Percentiles rank a stretch among this genome's conserved stretches.
Evolutionary conservation across 192 early-diverging fungal species (phyloP).

Genomic region (Backusella luteola): DNA sequence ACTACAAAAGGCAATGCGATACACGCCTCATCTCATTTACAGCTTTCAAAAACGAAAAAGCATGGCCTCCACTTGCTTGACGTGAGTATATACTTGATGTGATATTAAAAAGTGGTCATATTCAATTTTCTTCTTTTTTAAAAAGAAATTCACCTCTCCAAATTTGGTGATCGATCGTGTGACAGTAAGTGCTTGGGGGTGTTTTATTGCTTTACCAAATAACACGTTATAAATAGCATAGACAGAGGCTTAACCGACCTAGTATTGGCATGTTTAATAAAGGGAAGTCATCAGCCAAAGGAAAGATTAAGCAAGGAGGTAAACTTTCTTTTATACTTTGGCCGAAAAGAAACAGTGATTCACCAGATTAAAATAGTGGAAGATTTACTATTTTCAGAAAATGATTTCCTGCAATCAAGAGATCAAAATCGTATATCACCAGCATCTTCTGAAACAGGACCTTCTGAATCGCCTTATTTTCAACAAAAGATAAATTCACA

Average conservation of each 20-base stretch:
- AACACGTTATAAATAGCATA: background rate
- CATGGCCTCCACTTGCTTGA: background rate
- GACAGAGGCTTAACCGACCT: background rate
- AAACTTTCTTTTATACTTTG: background rate
- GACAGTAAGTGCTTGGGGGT: background rate
- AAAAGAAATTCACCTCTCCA: constrained; percentile 10
- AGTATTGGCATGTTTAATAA: constrained; percentile 19
- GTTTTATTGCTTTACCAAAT: background rate
- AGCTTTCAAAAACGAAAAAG: background rate
- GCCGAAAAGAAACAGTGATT: background rate
- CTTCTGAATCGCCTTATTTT: background rate
- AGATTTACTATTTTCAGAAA: constrained; percentile 12
- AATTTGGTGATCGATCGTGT: constrained; percentile 1
- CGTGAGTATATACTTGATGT: background rate
- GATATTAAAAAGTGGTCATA: background rate
- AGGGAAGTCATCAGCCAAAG: constrained; percentile 17
- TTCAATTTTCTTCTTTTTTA: background rate
- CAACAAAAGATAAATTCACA: background rate
- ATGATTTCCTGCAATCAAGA: background rate
- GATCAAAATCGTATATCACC: background rate
- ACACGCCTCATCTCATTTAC: background rate
- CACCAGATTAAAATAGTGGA: background rate
- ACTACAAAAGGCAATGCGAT: background rate
- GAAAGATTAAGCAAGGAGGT: background rate
- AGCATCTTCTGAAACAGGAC: background rate